Evolutionary conservation across 345 rosid genomes (phyloP).

Genomic region (Jatropha curcas): DNA sequence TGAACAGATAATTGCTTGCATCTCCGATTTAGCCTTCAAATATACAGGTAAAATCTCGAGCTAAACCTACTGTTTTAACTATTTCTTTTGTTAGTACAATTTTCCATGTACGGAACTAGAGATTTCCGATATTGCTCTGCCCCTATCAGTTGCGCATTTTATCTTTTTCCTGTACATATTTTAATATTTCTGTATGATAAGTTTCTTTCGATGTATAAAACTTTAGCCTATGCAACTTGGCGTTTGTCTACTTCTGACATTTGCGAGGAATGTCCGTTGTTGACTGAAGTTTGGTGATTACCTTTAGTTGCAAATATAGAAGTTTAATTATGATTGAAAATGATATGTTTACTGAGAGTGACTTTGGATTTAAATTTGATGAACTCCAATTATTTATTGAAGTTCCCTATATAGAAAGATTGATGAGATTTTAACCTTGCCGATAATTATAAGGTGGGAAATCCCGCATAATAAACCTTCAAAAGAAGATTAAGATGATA

Average conservation of each 20-base stretch:
- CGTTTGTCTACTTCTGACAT: no score
- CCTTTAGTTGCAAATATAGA: not conserved
- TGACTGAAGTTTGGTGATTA: not conserved
- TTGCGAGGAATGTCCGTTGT: not conserved
- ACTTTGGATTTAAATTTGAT: no score
- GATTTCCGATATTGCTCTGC: no score
- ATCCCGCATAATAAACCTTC: no score
- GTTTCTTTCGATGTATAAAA: no score
- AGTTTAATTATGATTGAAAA: not conserved
- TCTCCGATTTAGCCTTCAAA: constrained; percentile 74
- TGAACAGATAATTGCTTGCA: constrained; percentile 61
- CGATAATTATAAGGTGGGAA: no score
- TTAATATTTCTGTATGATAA: no score
- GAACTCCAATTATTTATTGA: not conserved
- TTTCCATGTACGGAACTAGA: no score
- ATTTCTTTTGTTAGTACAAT: not conserved
- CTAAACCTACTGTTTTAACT: no score
- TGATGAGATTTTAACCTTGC: no score
- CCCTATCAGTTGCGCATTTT: no score
- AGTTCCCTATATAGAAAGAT: not conserved
- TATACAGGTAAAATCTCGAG: constrained; percentile 51
- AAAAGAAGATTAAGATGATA: not conserved
- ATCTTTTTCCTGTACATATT: no score
- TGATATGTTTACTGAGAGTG: not conserved
- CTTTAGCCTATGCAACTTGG: not conserved